Base-by-base conservation (phyloP, 2,329 filamentous ascomycete genomes). In the Pseudogymnoascus pannorum region DNA sequence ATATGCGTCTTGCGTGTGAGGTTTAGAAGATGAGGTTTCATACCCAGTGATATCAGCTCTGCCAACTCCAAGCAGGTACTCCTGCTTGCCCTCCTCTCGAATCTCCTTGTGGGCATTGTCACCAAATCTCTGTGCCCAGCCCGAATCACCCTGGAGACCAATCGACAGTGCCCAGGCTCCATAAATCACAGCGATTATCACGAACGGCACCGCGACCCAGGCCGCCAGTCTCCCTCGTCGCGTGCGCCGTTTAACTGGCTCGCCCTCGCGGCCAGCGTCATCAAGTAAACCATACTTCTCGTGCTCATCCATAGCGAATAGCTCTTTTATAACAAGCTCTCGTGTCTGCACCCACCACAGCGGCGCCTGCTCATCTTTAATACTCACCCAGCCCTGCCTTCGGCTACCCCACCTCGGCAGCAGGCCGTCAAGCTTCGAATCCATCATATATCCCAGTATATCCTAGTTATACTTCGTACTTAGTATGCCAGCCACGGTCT, bases 21-120 rank as follows among this genome's bases (percentile, higher is more conserved):
- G 20, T 62, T n/a, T 54, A 60, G 16, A 16, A 18, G 16, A 22
- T 11, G 42, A 6, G 38, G 14, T 26, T 18, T 64, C 66, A 24
- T 78, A 86, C 81, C 87, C 87, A 57, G 87, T 90, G 66, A 90
- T 87, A 72, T 90, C 87, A 9, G 83, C 87, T 72, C 87, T 89
- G 24, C 87, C 87, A 20, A 87, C 85, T 20, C 87, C 87, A 18
- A 90, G 73, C 6, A 89, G 72, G 68, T 88, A 89, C 64, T 77
- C 61, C 18, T 58, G 58, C 64, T 70, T 18, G 65, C 65, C 14
- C 61, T 64, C 5, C 40, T 62, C 33, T 62, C 9, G 29, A 65
- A 54, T 18, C 57, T 57, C 35, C 57, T 57, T 4, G 51, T 35
- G 16, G 33, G 33, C 61, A 38, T 33, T 57, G 29, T 16, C 38